Base-by-base conservation (phyloP, 2,329 filamentous ascomycete genomes). In the Coleophoma cylindrospora region DNA sequence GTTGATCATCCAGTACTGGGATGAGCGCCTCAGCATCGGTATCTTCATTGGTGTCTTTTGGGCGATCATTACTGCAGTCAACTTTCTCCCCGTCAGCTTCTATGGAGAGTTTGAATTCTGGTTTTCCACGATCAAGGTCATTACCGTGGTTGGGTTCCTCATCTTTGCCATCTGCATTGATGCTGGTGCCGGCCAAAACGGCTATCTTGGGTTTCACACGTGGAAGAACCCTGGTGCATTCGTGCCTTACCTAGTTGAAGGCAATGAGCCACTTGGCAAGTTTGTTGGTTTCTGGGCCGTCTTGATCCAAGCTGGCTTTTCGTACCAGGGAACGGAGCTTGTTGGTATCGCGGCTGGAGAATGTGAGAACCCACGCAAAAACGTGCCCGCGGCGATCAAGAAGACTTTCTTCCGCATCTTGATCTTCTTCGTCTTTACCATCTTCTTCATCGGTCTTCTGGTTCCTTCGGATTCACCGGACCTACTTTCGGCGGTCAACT, bases 71-170 rank as follows among this genome's bases (percentile, higher is more conserved):
- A 85, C 83, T 0, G 71, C 73, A 1, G 64, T 86, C 61, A 91
- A 91, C 67, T 81, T 88, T 63, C 66, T 91, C 34, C 86, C 86
- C 2, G 81, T 91, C 41, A 77, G 79, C 46, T 81, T 82, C 57
- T 91, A 89, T 57, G 88, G 87, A 37, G 86, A 91, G 63, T 73
- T 89, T 27, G 89, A 92, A 65, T 89, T 91, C 68, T 90, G 84
- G 79, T 83, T 91, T 58, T 83, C 86, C 6, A 80, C 75, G 50
- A 81, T 92, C 73, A 92, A 92, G 68, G 85, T 91, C 50, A 60
- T 90, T 45, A 88, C 86, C 27, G 80, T 91, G 37, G 48, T 88
- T 40, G 86, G 86, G 40, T 89, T 91, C 71, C 77, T 89, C 71
- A 83, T 91, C 63, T 88, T 91, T 59, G 81, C 77, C 56, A 86